These are phyloP conservation scores for Ascoidea rubescens DNA, from an alignment of 805 yeast species.

Conservation along the genomic window DNA sequence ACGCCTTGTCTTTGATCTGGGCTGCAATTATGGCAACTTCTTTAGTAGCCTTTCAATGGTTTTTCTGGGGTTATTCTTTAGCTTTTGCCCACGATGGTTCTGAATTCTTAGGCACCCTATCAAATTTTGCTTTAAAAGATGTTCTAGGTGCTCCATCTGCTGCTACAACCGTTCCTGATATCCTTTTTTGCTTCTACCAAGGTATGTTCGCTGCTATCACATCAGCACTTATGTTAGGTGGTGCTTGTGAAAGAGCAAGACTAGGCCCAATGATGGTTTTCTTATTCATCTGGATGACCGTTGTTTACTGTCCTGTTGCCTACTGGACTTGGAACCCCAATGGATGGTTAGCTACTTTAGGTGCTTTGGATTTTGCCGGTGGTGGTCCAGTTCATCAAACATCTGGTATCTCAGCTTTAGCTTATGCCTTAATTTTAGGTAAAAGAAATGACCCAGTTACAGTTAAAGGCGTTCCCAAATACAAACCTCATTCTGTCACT, in stretches of 20 bases:
- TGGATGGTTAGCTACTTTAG: constrained; percentile 80
- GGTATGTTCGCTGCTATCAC: constrained; percentile 95
- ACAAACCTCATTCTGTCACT: constrained; percentile 88
- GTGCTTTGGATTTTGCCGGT: constrained; percentile 93
- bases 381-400: constrained; percentile 97
- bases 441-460: constrained; percentile 78
- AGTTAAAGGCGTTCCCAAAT: constrained; percentile 61
- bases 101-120: constrained; percentile 66
- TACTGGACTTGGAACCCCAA: constrained; percentile 94
- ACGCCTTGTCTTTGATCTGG: constrained; percentile 90
- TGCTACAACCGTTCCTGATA: constrained; percentile 68
- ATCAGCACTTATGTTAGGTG: constrained; percentile 91
- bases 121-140: constrained; percentile 65
- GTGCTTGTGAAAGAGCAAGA: constrained; percentile 95
- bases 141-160: constrained; percentile 74
- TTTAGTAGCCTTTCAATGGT: constrained; percentile 87
- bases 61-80: constrained; percentile 94
- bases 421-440: constrained; percentile 86
- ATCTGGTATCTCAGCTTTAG: constrained; percentile 89
- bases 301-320: constrained; percentile 92
- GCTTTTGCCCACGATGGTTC: constrained; percentile 64
- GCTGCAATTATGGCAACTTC: constrained; percentile 84
- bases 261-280: constrained; percentile 94
- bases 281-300: constrained; percentile 85
- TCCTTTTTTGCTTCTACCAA: constrained; percentile 81